Percentiles rank a stretch among this genome's conserved stretches.
Conservation (phyloP, 495 filamentous ascomycete genomes). For the Neurospora sp. region DNA sequence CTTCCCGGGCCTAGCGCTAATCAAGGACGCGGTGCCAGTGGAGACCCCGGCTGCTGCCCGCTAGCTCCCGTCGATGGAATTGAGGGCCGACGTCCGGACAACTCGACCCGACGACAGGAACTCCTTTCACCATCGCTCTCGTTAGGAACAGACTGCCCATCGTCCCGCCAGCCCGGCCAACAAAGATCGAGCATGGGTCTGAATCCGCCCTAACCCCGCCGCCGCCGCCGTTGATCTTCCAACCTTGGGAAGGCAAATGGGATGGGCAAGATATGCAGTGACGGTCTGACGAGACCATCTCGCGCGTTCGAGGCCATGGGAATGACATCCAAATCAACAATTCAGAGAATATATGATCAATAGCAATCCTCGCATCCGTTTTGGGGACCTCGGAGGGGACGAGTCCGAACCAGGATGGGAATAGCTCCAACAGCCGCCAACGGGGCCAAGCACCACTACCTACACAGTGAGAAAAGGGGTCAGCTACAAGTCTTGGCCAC, state of each 20-base stretch:
- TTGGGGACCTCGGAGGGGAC: slow-evolving; percentile 18
- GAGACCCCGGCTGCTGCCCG: neutral
- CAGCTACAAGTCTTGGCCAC: too few species aligned
- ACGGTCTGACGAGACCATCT: neutral
- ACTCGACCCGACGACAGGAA: neutral
- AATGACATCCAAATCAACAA: neutral
- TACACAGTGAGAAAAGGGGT: slow-evolving; percentile 2
- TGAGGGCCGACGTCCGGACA: neutral
- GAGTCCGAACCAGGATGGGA: slow-evolving; percentile 6
- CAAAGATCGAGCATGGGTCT: neutral
- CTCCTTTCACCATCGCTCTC: neutral
- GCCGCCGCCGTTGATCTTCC: neutral
- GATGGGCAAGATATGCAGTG: too few species aligned
- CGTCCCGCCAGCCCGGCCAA: neutral
- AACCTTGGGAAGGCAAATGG: neutral
- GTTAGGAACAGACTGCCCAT: neutral
- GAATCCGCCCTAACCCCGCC: neutral
- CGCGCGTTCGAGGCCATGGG: neutral
- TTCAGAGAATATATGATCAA: slow-evolving; percentile 13
- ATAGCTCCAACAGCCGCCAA: neutral
- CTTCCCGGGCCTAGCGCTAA: neutral
- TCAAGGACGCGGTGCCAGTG: neutral
- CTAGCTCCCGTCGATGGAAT: neutral
- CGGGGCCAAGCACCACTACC: neutral
- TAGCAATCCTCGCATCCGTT: slow-evolving; percentile 11